Conservation (phyloP, 2,329 filamentous ascomycete genomes). For the Emergomyces orientalis region DNA sequence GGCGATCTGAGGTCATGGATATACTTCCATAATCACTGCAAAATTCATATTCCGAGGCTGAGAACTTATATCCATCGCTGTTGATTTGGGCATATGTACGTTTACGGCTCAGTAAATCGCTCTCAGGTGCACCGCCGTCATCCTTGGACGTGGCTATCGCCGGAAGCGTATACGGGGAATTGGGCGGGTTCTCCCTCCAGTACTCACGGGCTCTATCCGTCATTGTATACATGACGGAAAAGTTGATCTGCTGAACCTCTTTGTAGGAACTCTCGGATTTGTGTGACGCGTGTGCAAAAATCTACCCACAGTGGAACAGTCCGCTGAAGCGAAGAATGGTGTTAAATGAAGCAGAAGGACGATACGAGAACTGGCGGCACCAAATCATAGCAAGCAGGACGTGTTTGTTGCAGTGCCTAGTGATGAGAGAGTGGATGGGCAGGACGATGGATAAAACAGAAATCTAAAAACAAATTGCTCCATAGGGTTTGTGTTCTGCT, state of each 20-base stretch:
- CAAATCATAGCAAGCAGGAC: not conserved
- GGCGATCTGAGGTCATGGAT: not conserved
- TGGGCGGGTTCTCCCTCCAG: slow-evolving; percentile 6
- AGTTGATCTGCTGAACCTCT: not conserved
- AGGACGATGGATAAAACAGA: not conserved
- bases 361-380: not conserved
- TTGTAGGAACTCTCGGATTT: not conserved
- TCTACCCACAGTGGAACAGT: no score
- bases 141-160: not conserved
- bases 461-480: not conserved
- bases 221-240: not conserved
- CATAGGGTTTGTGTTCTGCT: not conserved
- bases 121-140: not conserved
- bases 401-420: not conserved
- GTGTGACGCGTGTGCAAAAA: not conserved
- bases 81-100: not conserved
- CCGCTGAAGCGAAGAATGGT: not conserved
- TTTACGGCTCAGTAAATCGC: not conserved
- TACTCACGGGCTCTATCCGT: not conserved
- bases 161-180: slow-evolving; percentile 6
- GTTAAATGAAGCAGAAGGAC: not conserved
- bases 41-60: not conserved
- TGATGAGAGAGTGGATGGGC: not conserved
- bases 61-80: not conserved
- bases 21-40: not conserved